Evolutionary conservation across 441 rosid species (phyloP).

Genomic region (Euphorbia celastroides): DNA sequence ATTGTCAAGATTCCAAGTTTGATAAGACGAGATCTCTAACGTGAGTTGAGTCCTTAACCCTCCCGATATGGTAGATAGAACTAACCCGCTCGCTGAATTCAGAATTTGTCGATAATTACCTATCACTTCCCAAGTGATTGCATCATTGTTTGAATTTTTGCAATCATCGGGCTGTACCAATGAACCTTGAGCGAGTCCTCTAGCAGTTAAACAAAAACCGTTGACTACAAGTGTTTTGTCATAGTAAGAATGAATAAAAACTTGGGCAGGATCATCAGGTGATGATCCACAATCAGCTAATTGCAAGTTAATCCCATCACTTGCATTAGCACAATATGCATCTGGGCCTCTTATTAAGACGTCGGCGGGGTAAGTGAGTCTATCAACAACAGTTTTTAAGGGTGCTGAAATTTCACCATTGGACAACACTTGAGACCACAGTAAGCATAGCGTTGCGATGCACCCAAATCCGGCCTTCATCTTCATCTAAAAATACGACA

Average conservation of each 20-base stretch:
- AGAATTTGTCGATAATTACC: background rate
- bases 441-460: background rate
- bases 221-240: background rate
- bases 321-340: background rate
- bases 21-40: background rate
- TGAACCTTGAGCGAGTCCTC: background rate
- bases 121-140: background rate
- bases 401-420: background rate
- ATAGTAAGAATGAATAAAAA: background rate
- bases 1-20: background rate
- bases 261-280: background rate
- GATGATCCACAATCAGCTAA: background rate
- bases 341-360: background rate
- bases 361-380: background rate
- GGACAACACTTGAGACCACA: background rate
- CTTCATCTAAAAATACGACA: background rate
- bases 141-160: background rate
- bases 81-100: background rate
- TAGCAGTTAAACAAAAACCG: background rate
- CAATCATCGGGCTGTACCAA: background rate
- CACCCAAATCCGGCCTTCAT: background rate
- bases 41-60: background rate
- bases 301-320: background rate
- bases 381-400: background rate
- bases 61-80: background rate